Evolutionary conservation across 1,139 yeast genomes (phyloP), one percentile per base, ranked within the genome.

Genomic region (Debaryomyces sp.): DNA sequence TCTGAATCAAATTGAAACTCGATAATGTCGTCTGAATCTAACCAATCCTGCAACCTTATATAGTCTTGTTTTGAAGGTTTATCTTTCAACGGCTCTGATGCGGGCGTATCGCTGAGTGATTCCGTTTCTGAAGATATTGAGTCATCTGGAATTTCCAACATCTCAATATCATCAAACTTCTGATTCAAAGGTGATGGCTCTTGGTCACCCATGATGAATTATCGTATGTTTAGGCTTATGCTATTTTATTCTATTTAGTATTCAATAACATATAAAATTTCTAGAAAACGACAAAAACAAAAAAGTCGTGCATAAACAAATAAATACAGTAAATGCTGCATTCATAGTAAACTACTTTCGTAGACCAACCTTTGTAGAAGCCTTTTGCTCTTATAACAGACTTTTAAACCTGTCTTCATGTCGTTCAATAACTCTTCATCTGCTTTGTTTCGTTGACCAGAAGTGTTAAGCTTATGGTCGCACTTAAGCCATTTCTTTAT

Each of bases 61-160:
- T 62, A 63, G 22, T 49, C 47, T 9, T 37, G 59, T 35, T 47
- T 49, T 17, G 34, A 45, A 23, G 53, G 39, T 44, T 27, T 37
- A n/a, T 35, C 26, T 32, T 36, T n/a, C 54, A 56, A 13, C 49
- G 38, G 9, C 29, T 34, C 58, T 2, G 68, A 54, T 26, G 60
- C 62, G 8, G 72, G 58, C 2, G 22, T 41, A 6, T 30, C 43
- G 17, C 18, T 41, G 7, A 66, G 57, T 2, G 68, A 65, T 46
- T 67, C 76, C 0, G 71, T 69, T 32, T 67, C 76, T 0, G 73
- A 67, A 6, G 59, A 45, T 15, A 59, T 59, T 12, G 61, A 69
- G 43, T 70, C 73, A 15, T 71, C 79, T 1, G 77, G 78, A 23
- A 76, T 68, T 43, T 75, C 80, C 45, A 77, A 63, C 80, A 75